Evolutionary conservation across 805 yeast species (phyloP).

Genomic region (Candida takata): DNA sequence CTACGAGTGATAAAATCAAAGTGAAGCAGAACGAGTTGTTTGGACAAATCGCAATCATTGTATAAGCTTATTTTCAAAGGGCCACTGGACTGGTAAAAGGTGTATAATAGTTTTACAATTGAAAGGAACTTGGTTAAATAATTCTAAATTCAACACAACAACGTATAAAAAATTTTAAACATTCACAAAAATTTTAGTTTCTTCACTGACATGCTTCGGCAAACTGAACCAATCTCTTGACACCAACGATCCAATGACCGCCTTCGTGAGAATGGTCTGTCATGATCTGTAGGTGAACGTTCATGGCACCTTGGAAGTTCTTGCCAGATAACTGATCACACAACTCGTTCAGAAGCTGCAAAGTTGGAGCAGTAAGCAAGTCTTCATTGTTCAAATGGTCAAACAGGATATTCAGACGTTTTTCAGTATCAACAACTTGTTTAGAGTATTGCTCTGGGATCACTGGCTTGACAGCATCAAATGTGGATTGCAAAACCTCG

Average conservation of each 20-base stretch:
- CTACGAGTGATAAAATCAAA: slow-evolving; percentile 64
- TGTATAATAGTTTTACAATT: no score
- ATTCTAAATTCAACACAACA: no score
- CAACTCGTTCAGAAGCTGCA: slow-evolving; percentile 45
- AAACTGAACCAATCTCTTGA: slow-evolving; percentile 80
- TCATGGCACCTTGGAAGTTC: slow-evolving; percentile 55
- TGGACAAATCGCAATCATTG: slow-evolving; percentile 38
- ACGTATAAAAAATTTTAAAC: neutral
- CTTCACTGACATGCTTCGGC: slow-evolving; percentile 29
- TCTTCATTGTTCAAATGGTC: slow-evolving; percentile 74
- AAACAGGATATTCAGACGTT: slow-evolving; percentile 68
- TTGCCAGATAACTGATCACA: slow-evolving; percentile 36
- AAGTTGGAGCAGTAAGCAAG: slow-evolving; percentile 48
- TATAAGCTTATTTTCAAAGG: neutral
- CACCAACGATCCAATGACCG: slow-evolving; percentile 91
- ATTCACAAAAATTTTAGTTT: neutral
- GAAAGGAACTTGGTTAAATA: no score
- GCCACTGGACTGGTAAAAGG: neutral
- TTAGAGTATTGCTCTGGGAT: slow-evolving; percentile 68
- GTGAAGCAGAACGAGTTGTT: slow-evolving; percentile 55
- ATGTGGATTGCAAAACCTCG: slow-evolving; percentile 44
- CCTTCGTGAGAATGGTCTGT: slow-evolving; percentile 62
- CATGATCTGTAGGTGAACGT: slow-evolving; percentile 50
- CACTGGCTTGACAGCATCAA: slow-evolving; percentile 69
- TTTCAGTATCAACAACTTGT: slow-evolving; percentile 75